Evolutionary conservation across 31 red algal genomes (phyloP).

Genomic region (Asparagopsis taxiformis): DNA sequence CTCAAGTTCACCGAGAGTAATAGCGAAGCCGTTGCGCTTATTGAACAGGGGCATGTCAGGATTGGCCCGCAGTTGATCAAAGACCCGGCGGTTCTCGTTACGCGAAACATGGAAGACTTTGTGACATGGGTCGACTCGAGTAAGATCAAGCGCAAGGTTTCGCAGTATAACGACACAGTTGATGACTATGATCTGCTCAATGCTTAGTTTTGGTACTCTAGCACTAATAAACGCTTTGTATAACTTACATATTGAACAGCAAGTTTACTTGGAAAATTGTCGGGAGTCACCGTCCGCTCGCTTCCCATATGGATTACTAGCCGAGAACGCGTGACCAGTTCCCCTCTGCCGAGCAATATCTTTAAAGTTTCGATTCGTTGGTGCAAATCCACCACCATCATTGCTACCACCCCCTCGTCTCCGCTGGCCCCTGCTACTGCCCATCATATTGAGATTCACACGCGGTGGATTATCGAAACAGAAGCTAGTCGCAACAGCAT

Average conservation of each 20-base stretch:
- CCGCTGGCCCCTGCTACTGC: conserved; percentile 49
- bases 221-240: too few relatives aligned
- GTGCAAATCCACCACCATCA: conserved; percentile 64
- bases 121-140: conserved; percentile 96
- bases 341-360: conserved; percentile 57
- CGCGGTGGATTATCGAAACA: conserved; percentile 91
- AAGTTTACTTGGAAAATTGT: conserved; percentile 69
- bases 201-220: conserved; percentile 19
- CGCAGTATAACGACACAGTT: conserved; percentile 83
- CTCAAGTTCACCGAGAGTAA: conserved; percentile 93
- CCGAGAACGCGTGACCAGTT: conserved; percentile 87
- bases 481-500: conserved; percentile 92
- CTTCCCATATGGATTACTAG: conserved; percentile 91
- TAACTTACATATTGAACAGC: too few relatives aligned
- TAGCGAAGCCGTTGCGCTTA: conserved; percentile 74
- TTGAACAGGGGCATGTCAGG: conserved; percentile 95
- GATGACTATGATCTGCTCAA: conserved; percentile 97
- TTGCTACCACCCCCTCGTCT: conserved; percentile 85
- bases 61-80: conserved; percentile 83
- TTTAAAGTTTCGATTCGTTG: conserved; percentile 59
- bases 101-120: conserved; percentile 97
- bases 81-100: conserved; percentile 89
- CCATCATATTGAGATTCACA: conserved; percentile 85
- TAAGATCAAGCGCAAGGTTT: conserved; percentile 97
- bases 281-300: conserved; percentile 62